Percentiles rank a stretch among this genome's conserved stretches.
phyloP scores from a whole-genome alignment of 805 yeast genomes.

The Kodamaea neixiangensis region DNA sequence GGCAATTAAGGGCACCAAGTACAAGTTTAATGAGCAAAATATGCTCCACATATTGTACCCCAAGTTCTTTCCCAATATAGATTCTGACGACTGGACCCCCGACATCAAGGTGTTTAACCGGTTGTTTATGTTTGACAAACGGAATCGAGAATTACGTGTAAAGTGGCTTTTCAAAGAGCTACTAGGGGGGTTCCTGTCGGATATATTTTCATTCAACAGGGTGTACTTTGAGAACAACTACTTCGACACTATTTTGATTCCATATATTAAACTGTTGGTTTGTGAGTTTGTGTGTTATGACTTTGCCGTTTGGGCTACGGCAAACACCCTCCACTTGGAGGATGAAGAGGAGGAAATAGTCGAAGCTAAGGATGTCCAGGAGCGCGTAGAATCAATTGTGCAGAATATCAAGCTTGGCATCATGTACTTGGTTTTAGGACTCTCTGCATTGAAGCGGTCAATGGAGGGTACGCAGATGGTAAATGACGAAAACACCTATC shows the following conservation, averaged over 20 bases:
- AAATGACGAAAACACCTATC: constrained; percentile 1
- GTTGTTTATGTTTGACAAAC: constrained; percentile 16
- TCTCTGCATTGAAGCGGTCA: constrained; percentile 20
- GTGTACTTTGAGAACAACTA: constrained; percentile 23
- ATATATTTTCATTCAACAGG: constrained; percentile 29
- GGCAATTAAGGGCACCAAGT: constrained; percentile 43
- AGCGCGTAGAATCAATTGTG: constrained; percentile 5
- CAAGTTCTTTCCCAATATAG: constrained; percentile 43
- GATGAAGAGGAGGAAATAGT: constrained; percentile 11
- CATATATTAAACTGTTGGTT: constrained; percentile 30
- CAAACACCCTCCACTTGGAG: background rate
- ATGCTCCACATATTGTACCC: constrained; percentile 47
- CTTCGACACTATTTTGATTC: constrained; percentile 32
- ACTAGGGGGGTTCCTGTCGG: constrained; percentile 19
- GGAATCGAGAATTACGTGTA: constrained; percentile 15
- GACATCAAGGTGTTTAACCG: constrained; percentile 18
- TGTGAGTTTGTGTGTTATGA: constrained; percentile 32
- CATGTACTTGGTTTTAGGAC: constrained; percentile 25
- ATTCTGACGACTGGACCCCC: constrained; percentile 43
- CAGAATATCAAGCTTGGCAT: constrained; percentile 25
- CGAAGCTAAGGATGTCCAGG: constrained; percentile 1
- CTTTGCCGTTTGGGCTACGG: constrained; percentile 9
- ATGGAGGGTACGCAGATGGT: background rate
- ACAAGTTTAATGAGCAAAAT: constrained; percentile 41
- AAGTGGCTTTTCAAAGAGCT: constrained; percentile 23